Evolutionary conservation across 306 rosid genomes (phyloP).

Genomic region (Morella rubra): DNA sequence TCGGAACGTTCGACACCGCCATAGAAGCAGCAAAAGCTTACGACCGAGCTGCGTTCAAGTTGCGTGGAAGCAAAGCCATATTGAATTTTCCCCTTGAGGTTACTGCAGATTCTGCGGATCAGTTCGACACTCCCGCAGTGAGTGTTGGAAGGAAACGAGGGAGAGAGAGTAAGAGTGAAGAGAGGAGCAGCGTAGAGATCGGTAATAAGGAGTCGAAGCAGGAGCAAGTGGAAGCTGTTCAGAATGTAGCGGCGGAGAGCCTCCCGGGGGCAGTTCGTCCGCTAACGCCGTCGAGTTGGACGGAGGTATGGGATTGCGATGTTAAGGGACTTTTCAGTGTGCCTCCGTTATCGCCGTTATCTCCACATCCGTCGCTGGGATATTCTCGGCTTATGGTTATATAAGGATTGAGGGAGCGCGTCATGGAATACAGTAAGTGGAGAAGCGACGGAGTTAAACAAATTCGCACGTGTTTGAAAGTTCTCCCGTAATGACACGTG

Average conservation of each 20-base stretch:
- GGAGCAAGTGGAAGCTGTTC: not conserved
- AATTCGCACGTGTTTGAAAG: not conserved
- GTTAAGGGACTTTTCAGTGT: conserved; percentile 46
- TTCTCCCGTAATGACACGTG: too few relatives aligned
- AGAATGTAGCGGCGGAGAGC: not conserved
- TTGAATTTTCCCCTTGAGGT: conserved; percentile 53
- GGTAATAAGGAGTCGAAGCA: conserved; percentile 21
- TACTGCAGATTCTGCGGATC: not conserved
- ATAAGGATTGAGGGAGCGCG: not conserved
- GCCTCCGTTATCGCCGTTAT: conserved; percentile 54
- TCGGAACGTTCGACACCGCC: conserved; percentile 53
- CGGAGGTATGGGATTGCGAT: conserved; percentile 47
- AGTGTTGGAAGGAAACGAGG: conserved; percentile 29
- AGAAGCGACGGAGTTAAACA: not conserved
- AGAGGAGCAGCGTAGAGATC: not conserved
- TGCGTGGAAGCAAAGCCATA: conserved; percentile 56
- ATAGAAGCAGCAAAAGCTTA: conserved; percentile 56
- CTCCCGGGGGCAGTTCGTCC: conserved; percentile 26
- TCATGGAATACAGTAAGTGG: not conserved
- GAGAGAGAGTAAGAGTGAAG: conserved; percentile 10
- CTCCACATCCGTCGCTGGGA: conserved; percentile 39
- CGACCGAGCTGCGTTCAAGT: conserved; percentile 48
- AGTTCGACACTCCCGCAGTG: conserved; percentile 1
- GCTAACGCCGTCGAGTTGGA: conserved; percentile 52
- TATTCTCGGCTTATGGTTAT: conserved; percentile 35